Evolutionary conservation across 2,329 filamentous ascomycete species (phyloP).

Genomic region (Gnomoniopsis sp.): DNA sequence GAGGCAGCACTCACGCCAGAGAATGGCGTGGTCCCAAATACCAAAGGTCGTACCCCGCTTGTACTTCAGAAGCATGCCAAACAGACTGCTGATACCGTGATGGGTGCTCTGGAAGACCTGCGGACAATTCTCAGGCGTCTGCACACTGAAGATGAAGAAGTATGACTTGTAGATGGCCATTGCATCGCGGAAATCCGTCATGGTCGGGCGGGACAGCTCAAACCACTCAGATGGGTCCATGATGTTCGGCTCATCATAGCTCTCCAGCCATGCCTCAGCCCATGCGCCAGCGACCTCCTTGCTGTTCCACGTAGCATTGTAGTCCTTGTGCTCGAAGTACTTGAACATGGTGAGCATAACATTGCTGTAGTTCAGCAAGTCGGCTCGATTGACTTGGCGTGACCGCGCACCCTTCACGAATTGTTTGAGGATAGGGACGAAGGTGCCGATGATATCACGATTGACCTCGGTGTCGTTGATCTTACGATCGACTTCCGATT

Average conservation of each 20-base stretch:
- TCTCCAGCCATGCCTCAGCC: conserved; percentile 45
- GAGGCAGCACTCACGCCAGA: conserved; percentile 54
- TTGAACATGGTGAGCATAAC: conserved; percentile 47
- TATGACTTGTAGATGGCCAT: conserved; percentile 38
- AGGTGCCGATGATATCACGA: conserved; percentile 47
- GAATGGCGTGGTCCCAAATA: conserved; percentile 63
- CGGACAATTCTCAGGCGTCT: conserved; percentile 53
- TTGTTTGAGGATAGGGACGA: conserved; percentile 48
- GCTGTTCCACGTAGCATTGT: conserved; percentile 46
- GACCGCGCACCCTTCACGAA: conserved; percentile 48
- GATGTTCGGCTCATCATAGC: conserved; percentile 39
- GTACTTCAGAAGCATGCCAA: conserved; percentile 60
- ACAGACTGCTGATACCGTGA: conserved; percentile 58
- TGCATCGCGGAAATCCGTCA: conserved; percentile 32
- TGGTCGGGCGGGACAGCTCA: conserved; percentile 31
- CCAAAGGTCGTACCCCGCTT: conserved; percentile 57
- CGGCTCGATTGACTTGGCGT: conserved; percentile 36
- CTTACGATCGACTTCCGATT: conserved; percentile 47
- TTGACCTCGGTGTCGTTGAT: conserved; percentile 35
- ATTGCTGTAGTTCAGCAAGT: conserved; percentile 43
- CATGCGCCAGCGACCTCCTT: conserved; percentile 44
- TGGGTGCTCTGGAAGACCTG: conserved; percentile 62
- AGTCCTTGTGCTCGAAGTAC: conserved; percentile 49
- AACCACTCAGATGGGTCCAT: conserved; percentile 28
- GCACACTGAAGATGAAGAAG: conserved; percentile 56